Conservation (phyloP, 192 early-diverging fungal genomes). For the Coemansia sp. region DNA sequence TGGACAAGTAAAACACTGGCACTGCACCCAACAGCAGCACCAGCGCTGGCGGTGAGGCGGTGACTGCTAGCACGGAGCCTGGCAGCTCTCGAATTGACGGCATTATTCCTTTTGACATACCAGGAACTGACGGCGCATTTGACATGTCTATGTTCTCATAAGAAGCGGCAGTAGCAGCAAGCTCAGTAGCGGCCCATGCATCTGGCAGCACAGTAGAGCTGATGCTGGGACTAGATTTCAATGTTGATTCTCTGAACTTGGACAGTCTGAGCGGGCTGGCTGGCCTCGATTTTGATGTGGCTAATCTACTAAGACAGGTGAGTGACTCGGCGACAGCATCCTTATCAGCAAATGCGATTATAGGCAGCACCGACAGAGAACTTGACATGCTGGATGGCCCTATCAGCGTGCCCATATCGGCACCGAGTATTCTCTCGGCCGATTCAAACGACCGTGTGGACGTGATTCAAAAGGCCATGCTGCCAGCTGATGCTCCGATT, state of each 20-base stretch:
- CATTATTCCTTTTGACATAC: background rate
- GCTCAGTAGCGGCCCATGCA: background rate
- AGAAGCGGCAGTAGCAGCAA: background rate
- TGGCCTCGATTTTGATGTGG: conserved; percentile 44
- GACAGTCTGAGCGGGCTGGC: conserved; percentile 24
- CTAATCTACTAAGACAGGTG: conserved; percentile 43
- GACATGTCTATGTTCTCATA: background rate
- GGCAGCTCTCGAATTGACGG: background rate
- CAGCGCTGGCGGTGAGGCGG: background rate
- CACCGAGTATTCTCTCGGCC: background rate
- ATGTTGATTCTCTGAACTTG: conserved; percentile 45
- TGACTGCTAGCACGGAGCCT: background rate
- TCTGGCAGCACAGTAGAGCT: background rate
- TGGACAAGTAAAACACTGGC: conserved; percentile 4
- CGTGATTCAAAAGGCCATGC: conserved; percentile 47
- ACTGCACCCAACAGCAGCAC: background rate
- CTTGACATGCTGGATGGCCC: background rate
- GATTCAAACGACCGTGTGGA: conserved; percentile 29
- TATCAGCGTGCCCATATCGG: background rate
- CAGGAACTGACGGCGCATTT: background rate
- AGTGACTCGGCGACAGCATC: conserved; percentile 8
- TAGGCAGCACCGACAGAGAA: background rate
- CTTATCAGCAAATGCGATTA: background rate
- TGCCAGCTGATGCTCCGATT: conserved; percentile 23
- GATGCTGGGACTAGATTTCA: conserved; percentile 30